Base-by-base conservation (phyloP, 2,329 filamentous ascomycete genomes). In the Colletotrichum cuscutae region DNA sequence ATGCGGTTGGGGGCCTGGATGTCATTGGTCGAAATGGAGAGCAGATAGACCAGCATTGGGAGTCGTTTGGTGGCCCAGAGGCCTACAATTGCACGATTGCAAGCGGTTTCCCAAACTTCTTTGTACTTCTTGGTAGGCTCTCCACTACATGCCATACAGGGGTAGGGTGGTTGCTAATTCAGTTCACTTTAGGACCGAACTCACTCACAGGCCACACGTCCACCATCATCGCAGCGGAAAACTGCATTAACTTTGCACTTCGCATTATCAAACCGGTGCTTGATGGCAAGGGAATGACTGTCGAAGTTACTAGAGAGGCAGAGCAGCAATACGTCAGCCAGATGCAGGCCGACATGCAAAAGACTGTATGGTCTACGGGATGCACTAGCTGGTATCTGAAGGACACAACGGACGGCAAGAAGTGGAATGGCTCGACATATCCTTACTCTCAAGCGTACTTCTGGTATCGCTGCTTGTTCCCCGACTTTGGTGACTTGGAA, bases 61-160 rank as follows among this genome's bases (percentile, higher is more conserved):
- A 87, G 1, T 82, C 85, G 26, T 85, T 88, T 64, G 90, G 89
- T n/a, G 91, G 91, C 0, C 82, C 89, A 0, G 89, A 88, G 73
- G 91, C 90, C 0, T 93, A 93, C 77, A 86, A 89, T 67, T 87
- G 87, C 26, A 86, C 86, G 1, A 85, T 86, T 1, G 81, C 92
- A 79, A 88, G 88, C 74, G 87, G 87, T 0, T 92, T 91, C 76
- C 91, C 91, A 2, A 93, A 93, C 77, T 89, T 92, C 76, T 92
- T 92, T 80, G 84, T 91, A 69, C 80, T 92, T 0, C 86, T 91
- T 53, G 90, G 83, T 81, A 68, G 4, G 30, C 5, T 8, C 5
- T 1, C 5, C 8, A 15, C 7, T 1, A 24, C 24, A 13, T 19
- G 1, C 4, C 12, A 4, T 15, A 42, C 13, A 13, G 15, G 5